Base-by-base conservation (phyloP, 495 filamentous ascomycete species). In the Xylaria flabelliformis region DNA sequence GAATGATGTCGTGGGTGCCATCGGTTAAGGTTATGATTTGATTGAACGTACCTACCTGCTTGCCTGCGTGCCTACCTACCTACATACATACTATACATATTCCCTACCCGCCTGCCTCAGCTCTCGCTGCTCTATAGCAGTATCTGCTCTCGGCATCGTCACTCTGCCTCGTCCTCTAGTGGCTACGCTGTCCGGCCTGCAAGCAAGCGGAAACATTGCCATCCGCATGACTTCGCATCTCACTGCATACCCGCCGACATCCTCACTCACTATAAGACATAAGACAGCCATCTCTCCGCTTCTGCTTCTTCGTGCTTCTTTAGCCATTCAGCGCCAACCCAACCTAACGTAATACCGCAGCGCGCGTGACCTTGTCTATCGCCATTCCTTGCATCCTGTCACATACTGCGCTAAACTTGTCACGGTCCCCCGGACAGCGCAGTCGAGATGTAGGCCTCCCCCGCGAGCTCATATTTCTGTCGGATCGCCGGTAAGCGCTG, bases 361-460 rank as follows among this genome's bases (percentile, higher is more conserved):
- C 42, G 46, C 64, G 64, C 42, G 32, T 32, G 58, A 62, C 41
- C 63, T n/a, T 32, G 44, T 41, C 68, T 29, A 32, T 24, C 32
- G 39, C 56, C 32, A 42, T 39, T 12, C 15, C 34, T 41, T n/a
- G 12, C 61, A 36, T 29, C 48, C 17, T 56, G 8, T 10, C 68
- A 24, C 39, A 21, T 56, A 34, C n/a, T 13, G 29, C 24, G 24
- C 17, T 59, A 42, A 44, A 8, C 44, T 13, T 4, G 41, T 34
- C 26, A 19, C 67, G 4, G 26, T 69, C 21, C n/a, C 21, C 29
- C 8, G 39, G 36, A 67, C 32, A 69, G 66, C 53, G 39, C n/a
- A n/a, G 39, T 46, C 63, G 53, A 59, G 63, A 72, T 72, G 70
- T 72, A 72, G 56, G 70, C 12, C 36, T 29, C 36, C 29, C 13